Conservation (phyloP, 2,329 filamentous ascomycete genomes). For the Westerdykella sp. region DNA sequence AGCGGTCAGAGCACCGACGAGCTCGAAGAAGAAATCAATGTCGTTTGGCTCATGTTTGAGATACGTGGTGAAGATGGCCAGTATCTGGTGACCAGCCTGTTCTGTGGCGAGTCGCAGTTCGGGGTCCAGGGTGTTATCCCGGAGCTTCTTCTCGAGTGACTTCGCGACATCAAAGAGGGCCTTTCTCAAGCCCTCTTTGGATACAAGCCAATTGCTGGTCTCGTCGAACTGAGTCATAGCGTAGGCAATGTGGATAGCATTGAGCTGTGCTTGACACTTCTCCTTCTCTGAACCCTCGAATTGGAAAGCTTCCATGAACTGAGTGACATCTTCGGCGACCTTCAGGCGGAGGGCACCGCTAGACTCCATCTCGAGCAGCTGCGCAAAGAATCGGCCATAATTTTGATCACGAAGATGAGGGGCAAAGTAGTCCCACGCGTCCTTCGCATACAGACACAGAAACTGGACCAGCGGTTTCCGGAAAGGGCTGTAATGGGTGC, state of each 20-base stretch:
- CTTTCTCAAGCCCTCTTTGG: slow-evolving; percentile 52
- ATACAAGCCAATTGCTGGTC: slow-evolving; percentile 60
- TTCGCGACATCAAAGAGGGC: slow-evolving; percentile 61
- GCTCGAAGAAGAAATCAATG: slow-evolving; percentile 73
- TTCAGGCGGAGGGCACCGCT: slow-evolving; percentile 70
- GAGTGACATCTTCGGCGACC: slow-evolving; percentile 66
- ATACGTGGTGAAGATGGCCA: slow-evolving; percentile 76
- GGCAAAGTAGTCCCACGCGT: slow-evolving; percentile 77
- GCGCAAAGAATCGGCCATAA: slow-evolving; percentile 85
- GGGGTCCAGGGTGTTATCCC: slow-evolving; percentile 61
- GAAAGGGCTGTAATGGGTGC: slow-evolving; percentile 89
- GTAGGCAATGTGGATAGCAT: slow-evolving; percentile 78
- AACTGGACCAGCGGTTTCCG: slow-evolving; percentile 85
- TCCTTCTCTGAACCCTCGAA: slow-evolving; percentile 58
- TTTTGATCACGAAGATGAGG: slow-evolving; percentile 73
- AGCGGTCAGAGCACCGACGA: slow-evolving; percentile 77
- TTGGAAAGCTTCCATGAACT: slow-evolving; percentile 61
- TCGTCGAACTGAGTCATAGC: slow-evolving; percentile 64
- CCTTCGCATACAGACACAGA: slow-evolving; percentile 84
- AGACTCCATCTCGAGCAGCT: slow-evolving; percentile 70
- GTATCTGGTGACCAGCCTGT: slow-evolving; percentile 82
- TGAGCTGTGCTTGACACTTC: slow-evolving; percentile 73
- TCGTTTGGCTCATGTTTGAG: slow-evolving; percentile 68
- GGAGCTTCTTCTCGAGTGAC: slow-evolving; percentile 69
- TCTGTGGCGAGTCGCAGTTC: slow-evolving; percentile 76